A percentile compares a stretch with the other conserved stretches of the same genome.
These are phyloP conservation scores for Ilex paraguariensis DNA, from an alignment of 305 asterid genomes.

Conservation along the genomic window DNA sequence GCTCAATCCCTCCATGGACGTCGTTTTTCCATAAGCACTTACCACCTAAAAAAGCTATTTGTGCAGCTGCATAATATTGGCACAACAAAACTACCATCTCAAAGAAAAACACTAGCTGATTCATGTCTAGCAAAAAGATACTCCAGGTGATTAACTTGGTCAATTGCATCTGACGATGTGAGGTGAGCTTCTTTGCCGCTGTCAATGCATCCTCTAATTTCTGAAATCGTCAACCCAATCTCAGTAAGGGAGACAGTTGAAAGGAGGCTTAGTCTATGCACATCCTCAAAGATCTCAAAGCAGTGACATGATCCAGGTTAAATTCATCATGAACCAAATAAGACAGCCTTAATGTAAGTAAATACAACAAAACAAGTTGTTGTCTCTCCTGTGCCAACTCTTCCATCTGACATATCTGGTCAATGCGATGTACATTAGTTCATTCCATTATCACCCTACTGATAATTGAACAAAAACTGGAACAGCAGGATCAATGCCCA, in stretches of 20 bases:
- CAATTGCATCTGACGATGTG: constrained; percentile 52
- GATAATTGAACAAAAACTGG: no score
- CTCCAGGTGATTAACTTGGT: constrained; percentile 47
- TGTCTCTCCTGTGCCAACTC: constrained; percentile 40
- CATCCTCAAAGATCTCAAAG: constrained; percentile 9
- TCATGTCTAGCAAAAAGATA: constrained; percentile 9
- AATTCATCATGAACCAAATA: no score
- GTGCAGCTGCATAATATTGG: constrained; percentile 49
- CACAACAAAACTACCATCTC: constrained; percentile 9
- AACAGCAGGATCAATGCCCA: no score
- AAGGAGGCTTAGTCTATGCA: not conserved
- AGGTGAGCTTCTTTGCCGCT: constrained; percentile 48
- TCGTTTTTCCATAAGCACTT: no score
- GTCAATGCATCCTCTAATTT: constrained; percentile 59
- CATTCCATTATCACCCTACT: not conserved
- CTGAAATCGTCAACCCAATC: constrained; percentile 31
- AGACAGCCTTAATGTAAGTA: no score
- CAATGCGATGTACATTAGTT: constrained; percentile 16
- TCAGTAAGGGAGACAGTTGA: constrained; percentile 6
- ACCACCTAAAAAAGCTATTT: constrained; percentile 25
- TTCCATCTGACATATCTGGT: constrained; percentile 48
- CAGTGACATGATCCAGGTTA: not conserved
- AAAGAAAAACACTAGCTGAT: constrained; percentile 7
- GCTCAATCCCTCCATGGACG: no score
- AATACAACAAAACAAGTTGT: constrained; percentile 17